Evolutionary conservation across 805 yeast genomes (phyloP), one percentile per base, ranked within the genome.

Genomic region (Cephaloascus albidus): DNA sequence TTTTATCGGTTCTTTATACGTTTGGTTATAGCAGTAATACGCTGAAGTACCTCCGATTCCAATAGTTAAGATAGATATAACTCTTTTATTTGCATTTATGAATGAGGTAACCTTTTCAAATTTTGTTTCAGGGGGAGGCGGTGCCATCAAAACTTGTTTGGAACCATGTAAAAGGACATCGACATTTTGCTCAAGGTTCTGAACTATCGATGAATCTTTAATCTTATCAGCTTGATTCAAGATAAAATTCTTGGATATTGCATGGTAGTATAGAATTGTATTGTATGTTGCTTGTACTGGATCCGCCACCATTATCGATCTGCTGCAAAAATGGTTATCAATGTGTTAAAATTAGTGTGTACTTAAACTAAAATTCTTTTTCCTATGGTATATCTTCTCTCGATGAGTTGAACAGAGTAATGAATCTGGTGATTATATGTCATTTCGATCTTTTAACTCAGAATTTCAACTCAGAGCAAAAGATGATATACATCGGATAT

Each of bases 281-380:
- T 31, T 31, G 33, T 31, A 31, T 8, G 33, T 31, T 10, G 33
- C 33, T 31, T 31, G 18, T 10, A 31, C 33, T 31, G 33, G 33
- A 16, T 31, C 33, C 15, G 33, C 33, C 33, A 31, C 33, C 33
- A 31, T 31, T n/a, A 8, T 31, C n/a, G 28, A n/a, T n/a, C n/a
- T n/a, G n/a, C n/a, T n/a, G n/a, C n/a, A n/a, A n/a, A n/a, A n/a
- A n/a, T n/a, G n/a, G n/a, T n/a, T n/a, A n/a, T n/a, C n/a, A n/a
- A n/a, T n/a, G n/a, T n/a, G n/a, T n/a, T n/a, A n/a, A n/a, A n/a
- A n/a, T n/a, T n/a, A n/a, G n/a, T n/a, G n/a, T n/a, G n/a, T n/a
- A n/a, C n/a, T n/a, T n/a, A n/a, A n/a, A n/a, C n/a, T n/a, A n/a
- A n/a, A n/a, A n/a, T n/a, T n/a, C n/a, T n/a, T n/a, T n/a, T n/a